Evolutionary conservation across 2,329 filamentous ascomycete genomes (phyloP).

Genomic region (Xylaria hypoxylon): DNA sequence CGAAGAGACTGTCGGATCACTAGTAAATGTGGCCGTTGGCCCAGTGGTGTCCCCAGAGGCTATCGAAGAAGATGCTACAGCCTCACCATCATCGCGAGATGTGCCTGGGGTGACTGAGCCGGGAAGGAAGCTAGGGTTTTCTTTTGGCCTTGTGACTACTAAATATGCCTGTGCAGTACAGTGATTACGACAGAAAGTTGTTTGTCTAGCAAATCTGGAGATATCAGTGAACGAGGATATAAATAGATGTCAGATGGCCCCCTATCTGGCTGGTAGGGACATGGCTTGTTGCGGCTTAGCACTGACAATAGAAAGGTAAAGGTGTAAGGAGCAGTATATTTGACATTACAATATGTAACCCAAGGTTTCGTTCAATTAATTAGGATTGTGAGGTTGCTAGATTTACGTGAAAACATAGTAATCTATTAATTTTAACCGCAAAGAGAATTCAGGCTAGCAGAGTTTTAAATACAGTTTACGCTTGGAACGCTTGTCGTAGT

Average conservation of each 20-base stretch:
- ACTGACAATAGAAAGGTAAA: too few species aligned
- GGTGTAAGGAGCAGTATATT: too few species aligned
- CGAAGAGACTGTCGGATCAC: neutral
- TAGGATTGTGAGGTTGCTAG: too few species aligned
- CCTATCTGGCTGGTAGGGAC: neutral
- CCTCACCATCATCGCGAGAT: neutral
- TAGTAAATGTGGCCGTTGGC: neutral
- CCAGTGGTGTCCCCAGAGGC: neutral
- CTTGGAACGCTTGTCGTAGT: too few species aligned
- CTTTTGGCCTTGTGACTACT: neutral
- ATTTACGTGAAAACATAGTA: too few species aligned
- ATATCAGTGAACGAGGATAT: neutral
- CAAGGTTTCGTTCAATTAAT: too few species aligned
- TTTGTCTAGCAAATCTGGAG: neutral
- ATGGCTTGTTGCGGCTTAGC: slow-evolving; percentile 5
- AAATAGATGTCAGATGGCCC: neutral
- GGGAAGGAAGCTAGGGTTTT: slow-evolving; percentile 17
- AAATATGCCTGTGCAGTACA: neutral
- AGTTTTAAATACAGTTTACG: too few species aligned
- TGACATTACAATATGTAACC: too few species aligned
- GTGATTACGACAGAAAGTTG: neutral
- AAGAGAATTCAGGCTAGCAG: too few species aligned
- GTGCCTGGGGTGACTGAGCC: slow-evolving; percentile 2
- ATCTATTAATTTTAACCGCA: too few species aligned
- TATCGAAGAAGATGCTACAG: neutral